A percentile compares a stretch with the other conserved stretches of the same genome.
Evolutionary conservation across 176 grass and related monocot species (phyloP).

Genomic region (barley (Hordeum vulgare)): MorexV3_pseudomolecules_assembly NC_058520.1:75577242-75577741

Average conservation of each 20-base stretch:
- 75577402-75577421: slow-evolving; percentile 34
- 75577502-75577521: slow-evolving; percentile 9
- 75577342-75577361: slow-evolving; percentile 42
- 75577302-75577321: slow-evolving; percentile 49
- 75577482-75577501: slow-evolving; percentile 18
- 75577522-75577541: slow-evolving; percentile 26
- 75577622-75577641: slow-evolving; percentile 20
- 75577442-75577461: slow-evolving; percentile 22
- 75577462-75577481: background rate
- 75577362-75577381: slow-evolving; percentile 43
- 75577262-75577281: slow-evolving; percentile 20
- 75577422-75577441: slow-evolving; percentile 20
- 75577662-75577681: slow-evolving; percentile 26
- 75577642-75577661: background rate
- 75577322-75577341: slow-evolving; percentile 19
- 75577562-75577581: slow-evolving; percentile 43
- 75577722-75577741: background rate
- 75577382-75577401: slow-evolving; percentile 57
- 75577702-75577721: background rate
- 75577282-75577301: slow-evolving; percentile 38
- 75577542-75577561: background rate
- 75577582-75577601: slow-evolving; percentile 55
- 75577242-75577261: slow-evolving; percentile 40
- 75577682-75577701: background rate
- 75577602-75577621: slow-evolving; percentile 24